Percentiles rank a stretch among this genome's conserved stretches.
phyloP scores from a whole-genome alignment of 352 stramenopile species.

The Phytophthora chlamydospora region DNA sequence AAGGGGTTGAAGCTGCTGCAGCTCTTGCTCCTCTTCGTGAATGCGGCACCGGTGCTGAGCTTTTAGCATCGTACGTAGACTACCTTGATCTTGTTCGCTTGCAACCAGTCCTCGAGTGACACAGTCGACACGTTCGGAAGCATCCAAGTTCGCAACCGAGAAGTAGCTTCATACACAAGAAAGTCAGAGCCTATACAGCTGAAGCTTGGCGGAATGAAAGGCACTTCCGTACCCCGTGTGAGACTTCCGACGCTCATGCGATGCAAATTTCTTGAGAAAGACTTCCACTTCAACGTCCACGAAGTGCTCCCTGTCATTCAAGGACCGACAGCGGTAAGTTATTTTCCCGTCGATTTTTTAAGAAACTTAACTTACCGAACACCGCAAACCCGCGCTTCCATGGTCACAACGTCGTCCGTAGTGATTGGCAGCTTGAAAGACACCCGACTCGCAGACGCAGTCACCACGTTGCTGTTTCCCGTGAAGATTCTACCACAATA shows the following conservation, averaged over 20 bases:
- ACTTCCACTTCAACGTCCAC: constrained; percentile 35
- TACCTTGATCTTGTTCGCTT: constrained; percentile 30
- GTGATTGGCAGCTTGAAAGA: constrained; percentile 58
- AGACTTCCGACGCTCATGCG: constrained; percentile 10
- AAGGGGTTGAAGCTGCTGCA: constrained; percentile 10
- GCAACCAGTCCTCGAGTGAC: constrained; percentile 32
- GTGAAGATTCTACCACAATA: constrained; percentile 66
- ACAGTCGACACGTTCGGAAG: constrained; percentile 22
- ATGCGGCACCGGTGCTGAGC: constrained; percentile 33
- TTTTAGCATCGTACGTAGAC: constrained; percentile 40
- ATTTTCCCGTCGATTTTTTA: neutral
- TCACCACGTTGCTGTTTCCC: constrained; percentile 64
- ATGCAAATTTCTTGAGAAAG: constrained; percentile 18
- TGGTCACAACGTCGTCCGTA: constrained; percentile 47
- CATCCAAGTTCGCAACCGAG: constrained; percentile 43
- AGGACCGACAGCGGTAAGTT: neutral
- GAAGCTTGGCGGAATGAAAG: neutral
- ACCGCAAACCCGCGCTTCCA: constrained; percentile 49
- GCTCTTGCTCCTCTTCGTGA: constrained; percentile 5
- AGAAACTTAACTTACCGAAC: constrained; percentile 38
- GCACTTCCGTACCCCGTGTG: constrained; percentile 14
- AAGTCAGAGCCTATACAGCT: neutral
- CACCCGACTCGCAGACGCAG: constrained; percentile 49
- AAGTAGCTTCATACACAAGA: constrained; percentile 30
- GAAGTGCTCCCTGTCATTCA: constrained; percentile 27